phyloP scores from a whole-genome alignment of 306 rosid species.

The Argentina anserina region DNA sequence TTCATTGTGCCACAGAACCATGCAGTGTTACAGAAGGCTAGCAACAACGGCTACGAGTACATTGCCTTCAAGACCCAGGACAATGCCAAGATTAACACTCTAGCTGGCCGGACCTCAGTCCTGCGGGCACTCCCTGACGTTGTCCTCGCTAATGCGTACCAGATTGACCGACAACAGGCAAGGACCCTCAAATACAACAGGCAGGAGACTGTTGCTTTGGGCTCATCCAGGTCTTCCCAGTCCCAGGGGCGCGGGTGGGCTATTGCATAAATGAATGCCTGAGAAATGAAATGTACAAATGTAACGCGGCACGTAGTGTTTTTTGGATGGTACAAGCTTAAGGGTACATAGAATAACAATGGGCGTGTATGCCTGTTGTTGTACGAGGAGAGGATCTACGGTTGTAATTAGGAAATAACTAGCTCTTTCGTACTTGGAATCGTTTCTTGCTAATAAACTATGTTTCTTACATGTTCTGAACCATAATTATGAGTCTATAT shows the following conservation, averaged over 20 bases:
- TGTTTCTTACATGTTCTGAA: neutral
- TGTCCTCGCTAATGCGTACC: constrained; percentile 21
- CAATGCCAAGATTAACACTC: constrained; percentile 17
- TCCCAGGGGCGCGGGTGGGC: neutral
- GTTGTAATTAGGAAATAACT: neutral
- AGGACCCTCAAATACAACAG: constrained; percentile 40
- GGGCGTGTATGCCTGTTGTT: neutral
- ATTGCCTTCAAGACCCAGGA: constrained; percentile 22
- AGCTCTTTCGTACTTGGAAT: neutral
- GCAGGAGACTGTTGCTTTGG: constrained; percentile 26
- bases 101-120: constrained; percentile 37
- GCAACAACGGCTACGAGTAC: constrained; percentile 40
- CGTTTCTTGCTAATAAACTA: neutral
- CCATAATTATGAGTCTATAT: too few relatives aligned
- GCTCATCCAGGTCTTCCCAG: constrained; percentile 15
- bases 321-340: neutral
- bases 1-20: constrained; percentile 58
- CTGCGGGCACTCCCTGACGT: constrained; percentile 38
- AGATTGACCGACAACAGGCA: constrained; percentile 29
- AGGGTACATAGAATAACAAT: neutral
- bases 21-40: constrained; percentile 37
- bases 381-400: neutral
- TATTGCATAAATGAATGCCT: neutral
- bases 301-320: neutral
- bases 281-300: neutral